Evolutionary conservation across 1,284 basidiomycete genomes (phyloP), one percentile per base, ranked within the genome.

Genomic region (Cystobasidium sp.): DNA sequence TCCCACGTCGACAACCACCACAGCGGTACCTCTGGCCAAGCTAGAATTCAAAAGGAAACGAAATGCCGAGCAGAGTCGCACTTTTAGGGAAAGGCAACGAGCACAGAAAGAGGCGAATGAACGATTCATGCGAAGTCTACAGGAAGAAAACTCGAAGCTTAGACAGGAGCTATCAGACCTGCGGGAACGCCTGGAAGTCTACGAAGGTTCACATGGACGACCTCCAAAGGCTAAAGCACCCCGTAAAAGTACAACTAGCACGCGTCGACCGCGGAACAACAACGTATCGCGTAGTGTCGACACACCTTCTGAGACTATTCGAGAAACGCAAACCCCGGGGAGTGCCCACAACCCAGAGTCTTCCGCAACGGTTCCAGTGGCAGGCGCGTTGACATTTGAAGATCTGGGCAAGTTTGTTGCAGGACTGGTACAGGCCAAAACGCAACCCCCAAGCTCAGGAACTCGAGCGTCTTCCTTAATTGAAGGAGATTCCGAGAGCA

Each of bases 21-120:
- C 14, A 8, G 31, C 14, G 12, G 14, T 8, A 20, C 22, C 53
- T 14, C n/a, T 56, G 20, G 12, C 53, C 20, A 63, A 63, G 61
- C 20, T 51, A 6, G 61, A 63, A 31, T 47, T n/a, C 14, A 66
- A 66, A 49, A 46, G 64, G n/a, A 43, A 52, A 41, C 39, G 51
- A 24, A 66, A 66, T 22, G 64, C 64, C 31, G 64, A 66, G 53
- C 64, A 66, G 37, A 66, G 64, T n/a, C 64, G 64, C 6, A 66
- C 64, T 14, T 66, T 66, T 47, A 43, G 64, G 16, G 64, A 66
- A 52, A 7, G 64, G 16, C 64, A 66, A 47, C 3, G 51, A 6
- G 51, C 64, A 12, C 31, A 18, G 39, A 66, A 47, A 31, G 64
- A 66, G 24, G 49, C 22, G 4, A 53, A 20, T 43, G 20, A 47